Percentiles rank a stretch among this genome's conserved stretches.
phyloP scores from a whole-genome alignment of 2,329 filamentous ascomycete species.

The Cladosporium sphaerospermum region DNA sequence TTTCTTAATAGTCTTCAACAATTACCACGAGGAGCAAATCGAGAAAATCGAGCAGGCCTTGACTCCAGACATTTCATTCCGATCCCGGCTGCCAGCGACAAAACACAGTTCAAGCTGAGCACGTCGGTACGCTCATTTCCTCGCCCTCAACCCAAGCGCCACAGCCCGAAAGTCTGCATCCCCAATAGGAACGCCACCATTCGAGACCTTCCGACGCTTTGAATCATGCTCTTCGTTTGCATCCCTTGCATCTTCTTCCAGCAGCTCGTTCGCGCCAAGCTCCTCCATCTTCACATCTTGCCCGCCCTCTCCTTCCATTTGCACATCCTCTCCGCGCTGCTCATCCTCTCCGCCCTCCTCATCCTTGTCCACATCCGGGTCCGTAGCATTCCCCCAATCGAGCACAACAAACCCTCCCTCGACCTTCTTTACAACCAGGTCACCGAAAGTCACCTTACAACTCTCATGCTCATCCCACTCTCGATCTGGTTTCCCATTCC shows the following conservation, averaged over 20 bases:
- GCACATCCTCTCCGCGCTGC: background rate
- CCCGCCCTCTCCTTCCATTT: background rate
- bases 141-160: conserved; percentile 1
- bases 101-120: too few relatives aligned
- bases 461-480: conserved; percentile 21
- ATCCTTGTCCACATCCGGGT: background rate
- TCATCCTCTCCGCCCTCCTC: background rate
- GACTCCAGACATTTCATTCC: too few relatives aligned
- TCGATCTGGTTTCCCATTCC: conserved; percentile 6
- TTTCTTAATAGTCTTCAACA: too few relatives aligned
- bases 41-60: too few relatives aligned
- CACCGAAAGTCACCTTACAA: conserved; percentile 16
- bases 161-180: background rate
- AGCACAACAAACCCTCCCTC: conserved; percentile 18
- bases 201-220: background rate
- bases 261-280: background rate
- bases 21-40: too few relatives aligned
- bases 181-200: background rate
- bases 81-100: too few relatives aligned
- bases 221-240: background rate
- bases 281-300: background rate
- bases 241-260: background rate
- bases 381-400: background rate
- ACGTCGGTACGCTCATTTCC: background rate
- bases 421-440: conserved; percentile 17